phyloP scores from a whole-genome alignment of 2,329 filamentous ascomycete genomes.

The Pseudogymnoascus sp. region DNA sequence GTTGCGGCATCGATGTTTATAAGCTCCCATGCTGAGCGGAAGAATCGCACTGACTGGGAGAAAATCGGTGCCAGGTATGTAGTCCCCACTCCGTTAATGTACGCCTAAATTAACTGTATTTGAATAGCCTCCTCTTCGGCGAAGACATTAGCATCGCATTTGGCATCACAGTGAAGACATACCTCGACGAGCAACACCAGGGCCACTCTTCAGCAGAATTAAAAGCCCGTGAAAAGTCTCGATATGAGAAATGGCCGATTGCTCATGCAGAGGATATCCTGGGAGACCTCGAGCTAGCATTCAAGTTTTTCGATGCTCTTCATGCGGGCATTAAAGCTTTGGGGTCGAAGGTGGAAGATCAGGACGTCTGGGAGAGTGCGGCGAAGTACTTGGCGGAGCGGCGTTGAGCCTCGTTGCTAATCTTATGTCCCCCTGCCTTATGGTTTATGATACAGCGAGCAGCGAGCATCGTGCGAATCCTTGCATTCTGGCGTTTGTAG shows the following conservation, averaged over 20 bases:
- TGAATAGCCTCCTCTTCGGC: slow-evolving; percentile 54
- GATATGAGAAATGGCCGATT: slow-evolving; percentile 40
- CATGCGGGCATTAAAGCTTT: slow-evolving; percentile 50
- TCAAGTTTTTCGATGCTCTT: slow-evolving; percentile 51
- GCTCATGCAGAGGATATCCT: slow-evolving; percentile 48
- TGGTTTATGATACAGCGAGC: slow-evolving; percentile 9
- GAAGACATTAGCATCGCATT: slow-evolving; percentile 66
- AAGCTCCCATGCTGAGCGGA: slow-evolving; percentile 67
- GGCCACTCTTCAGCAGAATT: slow-evolving; percentile 45
- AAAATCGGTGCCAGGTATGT: slow-evolving; percentile 63
- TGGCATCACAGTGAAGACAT: slow-evolving; percentile 72
- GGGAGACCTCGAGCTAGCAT: slow-evolving; percentile 53
- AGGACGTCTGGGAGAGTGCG: slow-evolving; percentile 49
- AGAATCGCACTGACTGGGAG: slow-evolving; percentile 47
- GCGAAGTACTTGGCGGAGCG: slow-evolving; percentile 40
- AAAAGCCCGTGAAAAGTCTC: slow-evolving; percentile 38
- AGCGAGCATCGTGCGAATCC: slow-evolving; percentile 5
- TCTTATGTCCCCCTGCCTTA: not conserved
- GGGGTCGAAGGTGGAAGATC: slow-evolving; percentile 39
- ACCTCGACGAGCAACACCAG: slow-evolving; percentile 62
- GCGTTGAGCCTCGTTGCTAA: slow-evolving; percentile 16
- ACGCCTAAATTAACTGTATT: not conserved
- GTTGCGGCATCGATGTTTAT: slow-evolving; percentile 74
- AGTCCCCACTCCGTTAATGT: slow-evolving; percentile 7
- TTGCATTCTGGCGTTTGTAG: slow-evolving; percentile 8